A percentile compares a stretch with the other conserved stretches of the same genome.
These are phyloP conservation scores for Neonectria ditissima DNA, from an alignment of 2,329 filamentous ascomycete species.

Conservation along the genomic window DNA sequence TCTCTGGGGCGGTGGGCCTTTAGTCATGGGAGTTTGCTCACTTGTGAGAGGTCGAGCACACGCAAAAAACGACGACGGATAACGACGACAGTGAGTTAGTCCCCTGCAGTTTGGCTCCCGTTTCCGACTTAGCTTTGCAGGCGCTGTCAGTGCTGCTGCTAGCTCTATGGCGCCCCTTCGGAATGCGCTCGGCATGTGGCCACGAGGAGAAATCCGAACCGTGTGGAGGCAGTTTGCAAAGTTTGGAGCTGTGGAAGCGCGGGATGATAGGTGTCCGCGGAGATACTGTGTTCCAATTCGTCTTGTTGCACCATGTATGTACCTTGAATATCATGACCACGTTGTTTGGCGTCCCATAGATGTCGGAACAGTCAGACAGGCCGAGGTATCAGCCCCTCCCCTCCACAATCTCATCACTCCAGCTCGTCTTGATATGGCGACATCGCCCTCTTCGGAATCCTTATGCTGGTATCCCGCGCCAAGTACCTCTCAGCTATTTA, in stretches of 20 bases:
- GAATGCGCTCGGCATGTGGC: conserved; percentile 11
- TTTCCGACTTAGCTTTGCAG: conserved; percentile 8
- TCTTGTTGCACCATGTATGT: no score
- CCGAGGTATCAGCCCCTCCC: conserved; percentile 2
- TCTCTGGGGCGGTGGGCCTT: conserved; percentile 37
- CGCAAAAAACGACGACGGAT: background rate
- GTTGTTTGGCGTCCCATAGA: conserved; percentile 13
- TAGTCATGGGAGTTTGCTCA: conserved; percentile 41
- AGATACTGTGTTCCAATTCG: no score
- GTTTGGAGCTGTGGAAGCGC: no score
- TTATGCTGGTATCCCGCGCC: background rate
- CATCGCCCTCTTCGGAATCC: background rate
- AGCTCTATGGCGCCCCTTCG: background rate
- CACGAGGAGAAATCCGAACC: background rate
- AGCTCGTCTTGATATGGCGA: conserved; percentile 14
- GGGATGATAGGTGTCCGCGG: no score
- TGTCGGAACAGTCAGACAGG: background rate
- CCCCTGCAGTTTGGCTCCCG: background rate
- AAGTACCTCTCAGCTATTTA: background rate
- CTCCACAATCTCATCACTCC: conserved; percentile 9
- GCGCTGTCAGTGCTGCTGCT: conserved; percentile 1
- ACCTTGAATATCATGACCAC: conserved; percentile 16
- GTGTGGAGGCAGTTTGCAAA: background rate
- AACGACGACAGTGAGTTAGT: background rate
- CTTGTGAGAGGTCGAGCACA: conserved; percentile 36